These are phyloP conservation scores for Anisodus acutangulus DNA, from an alignment of 257 asterid species.

Conservation along the genomic window DNA sequence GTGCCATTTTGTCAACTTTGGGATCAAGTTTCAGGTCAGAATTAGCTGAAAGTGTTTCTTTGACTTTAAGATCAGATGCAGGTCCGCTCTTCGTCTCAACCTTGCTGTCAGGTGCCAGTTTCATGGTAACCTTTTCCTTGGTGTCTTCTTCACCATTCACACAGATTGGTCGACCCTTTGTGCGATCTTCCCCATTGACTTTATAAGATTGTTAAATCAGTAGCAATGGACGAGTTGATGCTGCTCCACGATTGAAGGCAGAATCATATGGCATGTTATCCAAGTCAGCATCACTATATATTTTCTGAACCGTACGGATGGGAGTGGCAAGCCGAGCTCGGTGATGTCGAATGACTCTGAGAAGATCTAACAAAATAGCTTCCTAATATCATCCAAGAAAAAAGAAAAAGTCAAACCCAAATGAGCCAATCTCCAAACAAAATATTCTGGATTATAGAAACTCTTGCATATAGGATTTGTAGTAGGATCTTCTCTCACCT, in stretches of 20 bases:
- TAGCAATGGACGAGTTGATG: conserved; percentile 63
- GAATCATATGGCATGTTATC: conserved; percentile 80
- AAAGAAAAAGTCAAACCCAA: conserved; percentile 17
- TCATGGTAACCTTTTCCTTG: conserved; percentile 53
- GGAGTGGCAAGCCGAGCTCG: conserved; percentile 99
- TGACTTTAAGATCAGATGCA: conserved; percentile 52
- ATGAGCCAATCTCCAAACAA: neutral
- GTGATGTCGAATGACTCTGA: conserved; percentile 91
- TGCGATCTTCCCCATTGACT: conserved; percentile 77
- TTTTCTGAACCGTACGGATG: conserved; percentile 91
- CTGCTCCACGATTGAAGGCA: conserved; percentile 52
- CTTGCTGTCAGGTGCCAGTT: conserved; percentile 43
- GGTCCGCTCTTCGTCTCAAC: conserved; percentile 57
- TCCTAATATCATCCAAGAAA: conserved; percentile 59
- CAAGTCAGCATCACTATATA: conserved; percentile 76
- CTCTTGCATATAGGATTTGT: neutral
- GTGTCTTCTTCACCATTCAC: conserved; percentile 62
- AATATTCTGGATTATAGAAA: conserved; percentile 7
- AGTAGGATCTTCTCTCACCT: conserved; percentile 61
- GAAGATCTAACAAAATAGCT: conserved; percentile 83
- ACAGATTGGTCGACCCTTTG: conserved; percentile 57
- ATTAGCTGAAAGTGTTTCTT: conserved; percentile 40
- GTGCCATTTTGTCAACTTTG: conserved; percentile 48
- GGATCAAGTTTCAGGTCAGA: conserved; percentile 51
- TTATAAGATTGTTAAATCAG: conserved; percentile 81